Base-by-base conservation (phyloP, 805 yeast genomes). In the Candida michaelii region DNA sequence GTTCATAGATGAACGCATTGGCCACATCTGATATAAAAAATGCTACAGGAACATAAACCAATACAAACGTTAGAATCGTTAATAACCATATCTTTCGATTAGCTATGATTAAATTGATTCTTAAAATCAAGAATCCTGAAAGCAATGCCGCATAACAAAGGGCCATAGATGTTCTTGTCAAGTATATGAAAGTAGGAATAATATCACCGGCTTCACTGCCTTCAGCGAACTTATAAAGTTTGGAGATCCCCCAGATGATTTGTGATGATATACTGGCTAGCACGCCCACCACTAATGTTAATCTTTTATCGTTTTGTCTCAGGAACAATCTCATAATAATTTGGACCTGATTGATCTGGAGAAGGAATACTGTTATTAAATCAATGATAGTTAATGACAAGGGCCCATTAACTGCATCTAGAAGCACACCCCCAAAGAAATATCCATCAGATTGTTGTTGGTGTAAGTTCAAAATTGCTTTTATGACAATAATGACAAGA, bases 11-110 rank as follows among this genome's bases (percentile, higher is more conserved):
- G 85, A 89, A 87, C 5, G 82, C 71, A 57, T 80, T 81, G 0
- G 90, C 74, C 3, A 87, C 79, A 63, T 86, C 95, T 4, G 89
- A 84, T 36, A 87, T 71, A 56, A 85, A 87, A 48, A 86, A 78
- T 0, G 82, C 84, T 29, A 83, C 78, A 7, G 87, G 83, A 8
- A 81, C 56, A 48, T 80, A 73, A 1, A 82, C 74, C 10, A 80
- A 72, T 1, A 84, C 46, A 6, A 78, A 56, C 3, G 86, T 77
- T 17, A 83, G 58, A 0, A 77, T 14, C 0, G 89, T 74, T n/a
- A 86, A 59, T 1, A 82, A 61, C 53, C 83, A 63, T 43, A 84
- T 73, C 15, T 59, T 61, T 27, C 65, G 64, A 45, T 76, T 72
- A 19, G 66, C 63, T 39, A 79, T 63, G 23, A 85, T 71, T 30